Conservation (phyloP, 163 green algal genomes). For the Trebouxia gelatinosa region DNA sequence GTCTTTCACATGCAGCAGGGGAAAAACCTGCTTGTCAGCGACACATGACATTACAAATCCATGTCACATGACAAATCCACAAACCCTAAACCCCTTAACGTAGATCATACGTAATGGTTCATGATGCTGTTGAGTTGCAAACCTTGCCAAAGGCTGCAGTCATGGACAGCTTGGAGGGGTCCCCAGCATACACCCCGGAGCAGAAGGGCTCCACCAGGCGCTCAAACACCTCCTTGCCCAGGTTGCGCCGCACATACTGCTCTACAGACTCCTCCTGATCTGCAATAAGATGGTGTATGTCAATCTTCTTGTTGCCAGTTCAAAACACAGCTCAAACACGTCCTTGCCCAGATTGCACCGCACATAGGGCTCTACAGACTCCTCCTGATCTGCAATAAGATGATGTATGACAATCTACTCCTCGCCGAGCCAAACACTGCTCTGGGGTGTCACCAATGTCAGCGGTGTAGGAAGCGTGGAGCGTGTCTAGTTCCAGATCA, state of each 20-base stretch:
- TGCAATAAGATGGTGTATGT: constrained; percentile 18
- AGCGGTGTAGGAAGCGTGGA: no score
- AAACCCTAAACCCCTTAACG: no score
- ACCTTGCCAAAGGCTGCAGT: constrained; percentile 95
- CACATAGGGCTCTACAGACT: constrained; percentile 96
- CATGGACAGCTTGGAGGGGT: constrained; percentile 96
- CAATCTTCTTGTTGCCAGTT: constrained; percentile 61
- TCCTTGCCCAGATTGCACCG: constrained; percentile 93
- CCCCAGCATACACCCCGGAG: constrained; percentile 96
- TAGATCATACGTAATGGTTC: no score
- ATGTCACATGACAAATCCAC: no score
- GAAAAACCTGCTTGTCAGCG: no score
- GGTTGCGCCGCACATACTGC: constrained; percentile 94
- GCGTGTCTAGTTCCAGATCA: no score
- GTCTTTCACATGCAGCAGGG: not conserved
- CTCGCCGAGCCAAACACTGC: no score
- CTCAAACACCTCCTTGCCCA: constrained; percentile 96
- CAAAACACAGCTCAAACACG: constrained; percentile 95
- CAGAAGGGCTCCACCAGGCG: constrained; percentile 99
- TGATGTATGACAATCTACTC: no score
- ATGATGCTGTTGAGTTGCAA: no score
- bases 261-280: constrained; percentile 93
- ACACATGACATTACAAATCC: no score
- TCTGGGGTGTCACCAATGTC: no score
- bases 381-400: constrained; percentile 68